These are phyloP conservation scores for Carallia pectinifolia DNA, from an alignment of 345 rosid genomes.

Conservation along the genomic window DNA sequence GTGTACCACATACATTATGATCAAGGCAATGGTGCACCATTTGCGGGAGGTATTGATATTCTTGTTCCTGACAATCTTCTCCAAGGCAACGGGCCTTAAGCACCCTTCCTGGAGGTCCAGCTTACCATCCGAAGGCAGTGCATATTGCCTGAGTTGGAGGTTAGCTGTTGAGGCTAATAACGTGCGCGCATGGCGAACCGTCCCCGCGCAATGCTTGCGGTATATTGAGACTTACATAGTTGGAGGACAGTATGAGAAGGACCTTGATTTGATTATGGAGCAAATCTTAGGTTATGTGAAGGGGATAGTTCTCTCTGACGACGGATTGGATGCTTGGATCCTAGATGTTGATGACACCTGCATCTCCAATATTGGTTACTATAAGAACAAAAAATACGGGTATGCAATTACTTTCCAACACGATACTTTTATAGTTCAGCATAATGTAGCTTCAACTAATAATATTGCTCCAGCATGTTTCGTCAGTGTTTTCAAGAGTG, in stretches of 20 bases:
- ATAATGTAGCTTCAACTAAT: no score
- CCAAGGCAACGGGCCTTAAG: slow-evolving; percentile 18
- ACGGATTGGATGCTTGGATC: slow-evolving; percentile 86
- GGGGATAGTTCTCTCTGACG: slow-evolving; percentile 32
- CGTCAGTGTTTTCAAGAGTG: no score
- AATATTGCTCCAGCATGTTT: no score
- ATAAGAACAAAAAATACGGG: slow-evolving; percentile 75
- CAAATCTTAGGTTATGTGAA: slow-evolving; percentile 47
- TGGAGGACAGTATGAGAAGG: slow-evolving; percentile 72
- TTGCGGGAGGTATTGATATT: slow-evolving; percentile 27
- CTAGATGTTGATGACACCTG: slow-evolving; percentile 92
- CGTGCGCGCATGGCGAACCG: slow-evolving; percentile 65
- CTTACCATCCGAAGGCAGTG: slow-evolving; percentile 22
- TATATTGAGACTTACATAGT: slow-evolving; percentile 65
- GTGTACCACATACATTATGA: background rate
- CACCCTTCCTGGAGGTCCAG: slow-evolving; percentile 3
- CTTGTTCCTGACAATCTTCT: slow-evolving; percentile 33
- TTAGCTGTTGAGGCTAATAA: slow-evolving; percentile 79
- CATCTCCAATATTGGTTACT: slow-evolving; percentile 71
- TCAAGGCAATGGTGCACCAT: slow-evolving; percentile 36
- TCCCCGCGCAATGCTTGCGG: slow-evolving; percentile 56
- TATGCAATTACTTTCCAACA: slow-evolving; percentile 10
- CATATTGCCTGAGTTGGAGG: slow-evolving; percentile 82
- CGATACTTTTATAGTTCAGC: background rate
- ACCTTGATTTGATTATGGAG: slow-evolving; percentile 47